Percentiles rank a stretch among this genome's conserved stretches.
These are phyloP conservation scores for Didymella sp. DNA, from an alignment of 2,329 filamentous ascomycete genomes.

Conservation along the genomic window DNA sequence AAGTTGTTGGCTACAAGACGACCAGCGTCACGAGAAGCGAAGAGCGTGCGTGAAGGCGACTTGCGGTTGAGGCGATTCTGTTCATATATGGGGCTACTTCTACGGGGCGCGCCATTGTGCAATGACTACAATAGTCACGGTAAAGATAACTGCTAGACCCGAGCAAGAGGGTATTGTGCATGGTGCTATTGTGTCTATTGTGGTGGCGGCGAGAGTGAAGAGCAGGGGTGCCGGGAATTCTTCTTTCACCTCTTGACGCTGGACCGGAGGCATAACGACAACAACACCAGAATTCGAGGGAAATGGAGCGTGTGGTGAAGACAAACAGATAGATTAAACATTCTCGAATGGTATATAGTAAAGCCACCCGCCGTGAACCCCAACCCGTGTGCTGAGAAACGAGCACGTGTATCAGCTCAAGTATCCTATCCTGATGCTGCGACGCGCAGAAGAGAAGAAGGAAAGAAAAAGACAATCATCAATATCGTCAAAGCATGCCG, in stretches of 20 bases:
- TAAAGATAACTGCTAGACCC: no score
- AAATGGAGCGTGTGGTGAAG: background rate
- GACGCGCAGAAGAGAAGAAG: no score
- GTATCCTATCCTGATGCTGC: constrained; percentile 3
- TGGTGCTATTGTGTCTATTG: background rate
- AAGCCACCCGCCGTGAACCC: background rate
- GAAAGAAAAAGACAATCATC: background rate
- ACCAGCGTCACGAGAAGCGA: constrained; percentile 1
- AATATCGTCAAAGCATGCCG: constrained; percentile 20
- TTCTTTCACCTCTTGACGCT: background rate
- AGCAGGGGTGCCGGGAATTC: background rate
- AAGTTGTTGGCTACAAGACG: background rate
- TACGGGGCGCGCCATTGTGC: background rate
- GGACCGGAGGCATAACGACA: no score
- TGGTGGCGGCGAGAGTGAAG: background rate
- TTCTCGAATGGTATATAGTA: constrained; percentile 22
- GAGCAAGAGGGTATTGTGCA: no score
- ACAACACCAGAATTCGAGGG: background rate
- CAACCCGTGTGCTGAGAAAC: background rate
- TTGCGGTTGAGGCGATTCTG: background rate
- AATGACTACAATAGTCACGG: background rate
- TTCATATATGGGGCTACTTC: background rate
- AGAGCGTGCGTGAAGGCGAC: background rate
- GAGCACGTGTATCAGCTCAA: constrained; percentile 9
- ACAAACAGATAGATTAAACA: constrained; percentile 20